Evolutionary conservation across 441 rosid species (phyloP).

Genomic region (Lepidium campestre): DNA sequence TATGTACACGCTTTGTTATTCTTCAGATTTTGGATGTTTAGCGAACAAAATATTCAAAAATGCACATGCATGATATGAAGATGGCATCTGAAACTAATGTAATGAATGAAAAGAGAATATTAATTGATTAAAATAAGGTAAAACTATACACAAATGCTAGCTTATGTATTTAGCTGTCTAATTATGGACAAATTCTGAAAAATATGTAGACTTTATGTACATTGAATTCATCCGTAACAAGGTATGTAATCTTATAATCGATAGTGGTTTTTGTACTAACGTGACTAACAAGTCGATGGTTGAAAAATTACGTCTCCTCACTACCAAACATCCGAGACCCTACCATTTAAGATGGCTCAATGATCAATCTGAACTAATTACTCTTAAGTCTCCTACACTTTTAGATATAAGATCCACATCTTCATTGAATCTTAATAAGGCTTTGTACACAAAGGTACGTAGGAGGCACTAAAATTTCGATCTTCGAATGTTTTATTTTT

Average conservation of each 20-base stretch:
- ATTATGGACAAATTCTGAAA: neutral
- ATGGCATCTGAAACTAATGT: conserved; percentile 10
- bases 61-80: conserved; percentile 18
- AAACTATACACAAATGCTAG: neutral
- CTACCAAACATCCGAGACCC: no score
- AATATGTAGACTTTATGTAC: no score
- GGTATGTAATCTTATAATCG: no score
- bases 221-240: no score
- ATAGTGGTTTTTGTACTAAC: no score
- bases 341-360: no score
- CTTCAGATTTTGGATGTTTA: conserved; percentile 10
- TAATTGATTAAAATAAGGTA: neutral
- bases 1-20: conserved; percentile 17
- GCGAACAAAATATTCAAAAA: conserved; percentile 1
- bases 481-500: no score
- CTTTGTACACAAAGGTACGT: neutral
- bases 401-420: neutral
- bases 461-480: neutral
- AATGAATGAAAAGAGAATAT: neutral
- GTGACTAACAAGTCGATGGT: no score
- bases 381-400: neutral
- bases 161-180: conserved; percentile 4
- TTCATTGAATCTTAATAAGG: neutral
- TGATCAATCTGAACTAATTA: no score
- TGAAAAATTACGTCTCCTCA: no score